A percentile compares a stretch with the other conserved stretches of the same genome.
Evolutionary conservation across 2,329 filamentous ascomycete genomes (phyloP).

Genomic region (Cadophora malorum): DNA sequence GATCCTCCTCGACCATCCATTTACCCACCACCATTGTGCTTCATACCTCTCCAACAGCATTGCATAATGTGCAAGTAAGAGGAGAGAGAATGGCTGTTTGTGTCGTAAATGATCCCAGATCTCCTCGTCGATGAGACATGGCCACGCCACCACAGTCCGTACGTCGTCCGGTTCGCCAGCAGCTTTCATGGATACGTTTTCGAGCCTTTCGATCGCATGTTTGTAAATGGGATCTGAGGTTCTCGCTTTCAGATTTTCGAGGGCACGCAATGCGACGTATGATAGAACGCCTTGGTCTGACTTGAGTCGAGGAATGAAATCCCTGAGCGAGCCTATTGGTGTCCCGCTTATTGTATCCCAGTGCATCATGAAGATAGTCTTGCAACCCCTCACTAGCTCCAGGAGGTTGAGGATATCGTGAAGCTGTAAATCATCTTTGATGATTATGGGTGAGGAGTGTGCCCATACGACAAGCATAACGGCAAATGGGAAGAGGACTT

Average conservation of each 20-base stretch:
- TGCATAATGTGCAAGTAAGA: slow-evolving; percentile 8
- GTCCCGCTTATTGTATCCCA: slow-evolving; percentile 3
- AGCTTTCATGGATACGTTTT: not conserved
- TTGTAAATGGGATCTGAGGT: not conserved
- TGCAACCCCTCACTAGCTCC: slow-evolving; percentile 11
- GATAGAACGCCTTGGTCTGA: not conserved
- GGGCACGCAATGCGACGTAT: not conserved
- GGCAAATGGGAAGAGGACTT: slow-evolving; percentile 8
- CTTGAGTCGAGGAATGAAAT: not conserved
- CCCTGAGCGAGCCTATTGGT: slow-evolving; percentile 2
- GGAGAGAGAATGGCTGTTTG: not conserved
- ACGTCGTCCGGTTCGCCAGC: not conserved
- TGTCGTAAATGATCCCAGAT: not conserved
- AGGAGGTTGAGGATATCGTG: slow-evolving; percentile 7
- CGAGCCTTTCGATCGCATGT: not conserved
- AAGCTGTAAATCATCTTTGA: not conserved
- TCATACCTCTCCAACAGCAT: slow-evolving; percentile 15
- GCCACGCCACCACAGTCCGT: slow-evolving; percentile 1
- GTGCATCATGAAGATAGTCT: slow-evolving; percentile 12
- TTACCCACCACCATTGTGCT: slow-evolving; percentile 13
- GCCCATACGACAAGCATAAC: slow-evolving; percentile 14
- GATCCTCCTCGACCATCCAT: slow-evolving; percentile 12
- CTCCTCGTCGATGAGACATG: slow-evolving; percentile 8
- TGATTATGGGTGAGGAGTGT: slow-evolving; percentile 3
- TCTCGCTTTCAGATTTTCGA: not conserved